Evolutionary conservation across 2,329 filamentous ascomycete genomes (phyloP).

Genomic region (Exophiala oligosperma): DNA sequence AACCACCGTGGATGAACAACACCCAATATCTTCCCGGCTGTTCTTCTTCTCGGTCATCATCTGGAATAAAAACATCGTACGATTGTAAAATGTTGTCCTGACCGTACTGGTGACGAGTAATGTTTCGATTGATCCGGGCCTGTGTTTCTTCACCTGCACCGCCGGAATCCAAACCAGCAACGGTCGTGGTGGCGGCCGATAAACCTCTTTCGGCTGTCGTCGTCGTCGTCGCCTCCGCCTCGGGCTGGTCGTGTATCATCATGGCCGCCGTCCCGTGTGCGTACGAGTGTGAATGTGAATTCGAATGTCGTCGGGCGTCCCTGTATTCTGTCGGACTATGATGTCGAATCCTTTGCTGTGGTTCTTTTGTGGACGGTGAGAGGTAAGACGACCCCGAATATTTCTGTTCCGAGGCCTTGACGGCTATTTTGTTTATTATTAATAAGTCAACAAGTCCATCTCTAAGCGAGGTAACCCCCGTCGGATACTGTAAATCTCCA

Average conservation of each 20-base stretch:
- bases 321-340: slow-evolving; percentile 4
- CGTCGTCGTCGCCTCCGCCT: slow-evolving; percentile 4
- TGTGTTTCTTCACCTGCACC: too few relatives aligned
- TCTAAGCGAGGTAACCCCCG: too few relatives aligned
- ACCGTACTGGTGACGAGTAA: slow-evolving; percentile 28
- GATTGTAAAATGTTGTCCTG: slow-evolving; percentile 29
- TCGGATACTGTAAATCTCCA: too few relatives aligned
- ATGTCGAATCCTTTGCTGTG: slow-evolving; percentile 15
- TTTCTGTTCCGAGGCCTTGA: slow-evolving; percentile 22
- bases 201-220: background rate
- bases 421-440: slow-evolving; percentile 3
- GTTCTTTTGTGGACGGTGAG: slow-evolving; percentile 20
- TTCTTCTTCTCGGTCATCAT: background rate
- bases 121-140: background rate
- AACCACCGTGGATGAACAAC: slow-evolving; percentile 49
- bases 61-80: slow-evolving; percentile 27
- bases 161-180: too few relatives aligned
- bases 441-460: too few relatives aligned
- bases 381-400: slow-evolving; percentile 20
- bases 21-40: slow-evolving; percentile 19
- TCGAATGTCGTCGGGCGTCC: background rate
- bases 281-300: too few relatives aligned
- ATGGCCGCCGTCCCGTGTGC: too few relatives aligned
- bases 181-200: too few relatives aligned
- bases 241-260: slow-evolving; percentile 2